Evolutionary conservation across 1,284 basidiomycete species (phyloP), one percentile per base, ranked within the genome.

Genomic region (Cutaneotrichosporon cyanovorans): DNA sequence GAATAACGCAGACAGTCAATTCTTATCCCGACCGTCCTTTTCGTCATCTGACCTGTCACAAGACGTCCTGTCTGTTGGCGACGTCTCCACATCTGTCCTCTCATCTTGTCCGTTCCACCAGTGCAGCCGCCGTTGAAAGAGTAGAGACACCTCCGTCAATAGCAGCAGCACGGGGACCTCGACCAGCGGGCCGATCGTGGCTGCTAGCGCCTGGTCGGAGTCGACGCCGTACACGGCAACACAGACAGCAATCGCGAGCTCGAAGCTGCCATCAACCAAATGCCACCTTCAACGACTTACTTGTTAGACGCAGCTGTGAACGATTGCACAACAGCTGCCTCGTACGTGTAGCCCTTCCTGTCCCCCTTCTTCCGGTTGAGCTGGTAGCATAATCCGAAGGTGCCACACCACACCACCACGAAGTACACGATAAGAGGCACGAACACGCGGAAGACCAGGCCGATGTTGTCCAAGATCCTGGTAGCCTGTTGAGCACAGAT

Each of bases 391-490:
- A 80, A 58, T 30, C 65, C 69, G 56, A 87, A 87, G 0, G 81
- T 77, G 1, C 73, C 66, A 3, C 74, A 74, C 84, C 85, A 89
- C 79, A 88, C 85, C 64, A 88, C 69, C 20, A 78, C 56, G 63
- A 89, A 90, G 71, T 90, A 90, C 30, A 84, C 68, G 25, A 85
- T 72, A 69, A 88, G 78, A 0, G 87, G 87, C 2, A 88, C 86
- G 54, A 85, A 80, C 1, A 84, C 80, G 11, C 85, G 78, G 68
- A 87, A 86, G 2, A 86, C 83, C 5, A 78, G 76, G 1, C 84
- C 80, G 40, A 87, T 74, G 62, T 85, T 81, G 55, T 77, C 75
- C 1, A 83, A 62, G 54, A 85, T 82, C 40, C 77, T 75, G 41
- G 77, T 51, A 72, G 78, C 54, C 70, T 87, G 42, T 82, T 86